Conservation (phyloP, 345 rosid genomes). For the Populus davidiana region DNA sequence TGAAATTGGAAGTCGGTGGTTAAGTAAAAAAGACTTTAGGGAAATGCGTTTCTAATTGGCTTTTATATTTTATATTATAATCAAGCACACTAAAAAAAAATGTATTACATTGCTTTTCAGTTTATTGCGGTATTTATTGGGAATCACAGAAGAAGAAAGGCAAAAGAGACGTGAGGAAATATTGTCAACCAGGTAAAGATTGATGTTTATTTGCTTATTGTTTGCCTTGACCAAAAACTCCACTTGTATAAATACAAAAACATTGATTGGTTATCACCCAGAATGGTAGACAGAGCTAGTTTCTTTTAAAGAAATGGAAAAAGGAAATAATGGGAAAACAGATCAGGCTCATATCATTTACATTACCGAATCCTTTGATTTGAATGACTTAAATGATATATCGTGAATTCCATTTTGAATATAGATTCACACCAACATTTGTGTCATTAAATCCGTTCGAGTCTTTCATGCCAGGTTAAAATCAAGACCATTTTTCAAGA, state of each 20-base stretch:
- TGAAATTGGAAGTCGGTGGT: not conserved
- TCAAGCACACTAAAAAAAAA: not conserved
- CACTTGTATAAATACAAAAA: not conserved
- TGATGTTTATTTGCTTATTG: not conserved
- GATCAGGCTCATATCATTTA: not conserved
- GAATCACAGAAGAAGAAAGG: slow-evolving; percentile 84
- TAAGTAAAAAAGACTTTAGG: not conserved
- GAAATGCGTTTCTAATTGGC: not conserved
- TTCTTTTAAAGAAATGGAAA: not conserved
- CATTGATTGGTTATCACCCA: not conserved
- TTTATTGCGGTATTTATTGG: slow-evolving; percentile 53
- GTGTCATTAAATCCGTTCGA: not conserved
- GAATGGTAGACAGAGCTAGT: not conserved
- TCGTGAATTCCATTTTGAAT: not conserved
- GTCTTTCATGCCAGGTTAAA: too few relatives aligned
- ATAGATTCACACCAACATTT: not conserved
- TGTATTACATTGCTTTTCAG: slow-evolving; percentile 9
- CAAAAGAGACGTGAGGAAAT: slow-evolving; percentile 82
- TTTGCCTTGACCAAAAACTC: not conserved
- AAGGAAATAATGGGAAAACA: not conserved
- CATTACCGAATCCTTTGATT: not conserved
- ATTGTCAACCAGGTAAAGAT: slow-evolving; percentile 70
- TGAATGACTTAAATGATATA: not conserved
- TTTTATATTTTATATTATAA: not conserved
- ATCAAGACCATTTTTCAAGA: not conserved